Evolutionary conservation across 345 rosid species (phyloP).

Genomic region (Firmiana major): DNA sequence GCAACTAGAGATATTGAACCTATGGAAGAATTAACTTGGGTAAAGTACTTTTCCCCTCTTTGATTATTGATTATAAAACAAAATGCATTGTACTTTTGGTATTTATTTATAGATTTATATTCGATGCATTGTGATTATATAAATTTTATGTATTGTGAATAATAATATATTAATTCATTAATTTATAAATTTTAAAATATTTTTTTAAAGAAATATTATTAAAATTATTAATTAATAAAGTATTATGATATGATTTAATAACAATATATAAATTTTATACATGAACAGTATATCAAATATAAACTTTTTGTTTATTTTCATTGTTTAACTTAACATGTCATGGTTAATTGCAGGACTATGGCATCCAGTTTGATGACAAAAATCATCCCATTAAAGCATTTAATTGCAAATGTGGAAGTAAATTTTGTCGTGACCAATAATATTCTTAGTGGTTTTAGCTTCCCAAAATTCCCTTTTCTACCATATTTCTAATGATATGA

Average conservation of each 20-base stretch:
- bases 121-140: too few species aligned
- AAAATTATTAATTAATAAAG: too few species aligned
- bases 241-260: too few species aligned
- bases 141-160: too few species aligned
- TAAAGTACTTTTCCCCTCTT: conserved; percentile 5
- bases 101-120: neutral
- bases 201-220: too few species aligned
- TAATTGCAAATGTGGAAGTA: conserved; percentile 35
- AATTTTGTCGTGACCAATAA: neutral
- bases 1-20: conserved; percentile 28
- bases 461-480: too few species aligned
- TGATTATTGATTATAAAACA: neutral
- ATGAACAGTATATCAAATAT: too few species aligned
- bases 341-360: conserved; percentile 37
- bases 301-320: neutral
- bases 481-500: too few species aligned
- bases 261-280: neutral
- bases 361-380: conserved; percentile 36
- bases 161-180: too few species aligned
- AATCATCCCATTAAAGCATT: conserved; percentile 43
- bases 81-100: neutral
- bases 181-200: too few species aligned
- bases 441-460: too few species aligned
- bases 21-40: conserved; percentile 41
- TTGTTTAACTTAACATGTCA: neutral